Percentiles rank a stretch among this genome's conserved stretches.
phyloP scores from a whole-genome alignment of 352 stramenopile species.

The Halophytophthora batemanensis region DNA sequence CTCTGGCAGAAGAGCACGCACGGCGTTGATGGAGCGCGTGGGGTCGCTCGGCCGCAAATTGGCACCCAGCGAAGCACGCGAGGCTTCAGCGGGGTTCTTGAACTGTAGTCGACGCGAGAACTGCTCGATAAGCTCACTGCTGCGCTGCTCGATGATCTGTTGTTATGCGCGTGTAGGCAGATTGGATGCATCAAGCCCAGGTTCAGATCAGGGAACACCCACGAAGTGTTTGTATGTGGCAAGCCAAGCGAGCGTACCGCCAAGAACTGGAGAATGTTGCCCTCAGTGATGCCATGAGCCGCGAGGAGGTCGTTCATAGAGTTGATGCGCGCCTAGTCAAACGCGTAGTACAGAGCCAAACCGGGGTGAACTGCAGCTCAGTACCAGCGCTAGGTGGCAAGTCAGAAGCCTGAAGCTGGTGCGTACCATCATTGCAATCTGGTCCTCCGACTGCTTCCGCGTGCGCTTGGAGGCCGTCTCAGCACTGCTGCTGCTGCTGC shows the following conservation, averaged over 20 bases:
- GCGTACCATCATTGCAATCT: slow-evolving; percentile 68
- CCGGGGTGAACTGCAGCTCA: no score
- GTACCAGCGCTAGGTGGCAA: not conserved
- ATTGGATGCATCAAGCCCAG: not conserved
- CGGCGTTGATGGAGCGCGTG: slow-evolving; percentile 46
- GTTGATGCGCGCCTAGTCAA: slow-evolving; percentile 67
- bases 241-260: slow-evolving; percentile 28
- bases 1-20: slow-evolving; percentile 43
- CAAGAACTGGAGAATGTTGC: slow-evolving; percentile 82
- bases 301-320: slow-evolving; percentile 83
- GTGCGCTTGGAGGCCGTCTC: slow-evolving; percentile 39
- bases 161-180: not conserved
- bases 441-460: slow-evolving; percentile 70
- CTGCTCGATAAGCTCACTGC: slow-evolving; percentile 77
- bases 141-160: slow-evolving; percentile 80
- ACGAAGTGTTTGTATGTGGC: not conserved
- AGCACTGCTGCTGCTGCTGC: slow-evolving; percentile 20
- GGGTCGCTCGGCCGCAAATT: slow-evolving; percentile 70
- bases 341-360: not conserved
- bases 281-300: slow-evolving; percentile 73
- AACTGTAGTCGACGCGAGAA: slow-evolving; percentile 66
- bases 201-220: not conserved
- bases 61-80: slow-evolving; percentile 52
- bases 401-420: not conserved
- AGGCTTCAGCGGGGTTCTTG: slow-evolving; percentile 58